Conservation (phyloP, 345 rosid species). For the Lepidium sativum region DNA sequence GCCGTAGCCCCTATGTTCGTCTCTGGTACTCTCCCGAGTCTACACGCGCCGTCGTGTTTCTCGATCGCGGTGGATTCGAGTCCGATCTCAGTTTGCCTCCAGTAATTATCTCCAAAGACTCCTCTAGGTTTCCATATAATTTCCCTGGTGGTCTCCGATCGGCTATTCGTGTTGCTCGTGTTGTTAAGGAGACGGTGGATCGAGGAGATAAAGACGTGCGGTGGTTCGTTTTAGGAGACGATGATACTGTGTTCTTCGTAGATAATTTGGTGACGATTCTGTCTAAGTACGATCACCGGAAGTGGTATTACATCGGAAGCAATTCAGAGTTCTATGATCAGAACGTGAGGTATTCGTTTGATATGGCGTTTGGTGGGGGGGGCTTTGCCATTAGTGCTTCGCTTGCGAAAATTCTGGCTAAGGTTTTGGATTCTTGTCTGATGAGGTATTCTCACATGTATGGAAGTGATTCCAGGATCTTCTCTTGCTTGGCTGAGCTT, state of each 20-base stretch:
- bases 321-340: conserved; percentile 79
- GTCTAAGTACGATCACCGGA: conserved; percentile 65
- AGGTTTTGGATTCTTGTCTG: conserved; percentile 76
- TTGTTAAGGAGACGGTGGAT: conserved; percentile 78
- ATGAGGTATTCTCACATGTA: conserved; percentile 68
- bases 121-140: conserved; percentile 62
- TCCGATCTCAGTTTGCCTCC: conserved; percentile 50
- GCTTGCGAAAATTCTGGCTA: conserved; percentile 48
- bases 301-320: conserved; percentile 73
- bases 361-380: conserved; percentile 95
- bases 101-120: conserved; percentile 43
- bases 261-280: conserved; percentile 67
- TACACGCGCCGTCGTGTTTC: conserved; percentile 71
- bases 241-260: conserved; percentile 79
- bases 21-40: conserved; percentile 60
- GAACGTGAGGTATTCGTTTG: conserved; percentile 65
- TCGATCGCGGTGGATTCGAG: conserved; percentile 35
- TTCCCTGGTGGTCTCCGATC: conserved; percentile 69
- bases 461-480: conserved; percentile 77
- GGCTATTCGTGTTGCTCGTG: conserved; percentile 77
- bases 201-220: conserved; percentile 43
- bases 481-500: conserved; percentile 79
- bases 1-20: conserved; percentile 54
- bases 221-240: conserved; percentile 95
- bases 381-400: conserved; percentile 75